Evolutionary conservation across 2,329 filamentous ascomycete species (phyloP).

Genomic region (Gnomoniopsis sp.): DNA sequence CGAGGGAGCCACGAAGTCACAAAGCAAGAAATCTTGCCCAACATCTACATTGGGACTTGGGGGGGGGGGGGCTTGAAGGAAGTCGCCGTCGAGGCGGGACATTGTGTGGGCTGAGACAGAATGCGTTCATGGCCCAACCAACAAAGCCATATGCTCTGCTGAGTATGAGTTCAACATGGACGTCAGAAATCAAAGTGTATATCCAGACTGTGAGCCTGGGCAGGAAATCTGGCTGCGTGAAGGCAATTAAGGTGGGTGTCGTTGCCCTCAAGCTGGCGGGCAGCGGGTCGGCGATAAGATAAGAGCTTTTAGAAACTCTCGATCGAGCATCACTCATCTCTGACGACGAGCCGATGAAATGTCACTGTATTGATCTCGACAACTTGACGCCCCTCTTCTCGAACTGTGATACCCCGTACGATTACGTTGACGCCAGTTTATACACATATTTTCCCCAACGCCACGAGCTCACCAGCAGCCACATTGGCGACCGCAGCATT

Average conservation of each 20-base stretch:
- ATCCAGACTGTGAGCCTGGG: not conserved
- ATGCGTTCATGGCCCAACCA: not conserved
- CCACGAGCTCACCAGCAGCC: not conserved
- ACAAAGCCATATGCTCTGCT: not conserved
- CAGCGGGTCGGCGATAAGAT: slow-evolving; percentile 16
- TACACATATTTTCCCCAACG: not conserved
- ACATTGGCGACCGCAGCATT: not conserved
- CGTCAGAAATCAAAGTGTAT: not conserved
- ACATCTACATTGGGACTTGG: not conserved
- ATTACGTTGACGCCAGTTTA: not conserved
- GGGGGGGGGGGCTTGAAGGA: not conserved
- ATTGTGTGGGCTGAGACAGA: not conserved
- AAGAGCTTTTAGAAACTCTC: not conserved
- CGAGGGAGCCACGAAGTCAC: too few relatives aligned
- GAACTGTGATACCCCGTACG: not conserved
- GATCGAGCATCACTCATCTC: not conserved
- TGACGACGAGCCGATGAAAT: not conserved
- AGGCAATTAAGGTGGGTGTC: not conserved
- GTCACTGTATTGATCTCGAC: not conserved
- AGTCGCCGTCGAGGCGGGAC: not conserved
- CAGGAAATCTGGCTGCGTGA: not conserved
- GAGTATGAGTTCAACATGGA: too few relatives aligned
- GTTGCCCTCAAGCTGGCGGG: slow-evolving; percentile 8
- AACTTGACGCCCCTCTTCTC: not conserved
- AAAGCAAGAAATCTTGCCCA: not conserved